Percentiles rank a stretch among this genome's conserved stretches.
Evolutionary conservation across 2,329 filamentous ascomycete species (phyloP).

Genomic region (Penicillium sp.): DNA sequence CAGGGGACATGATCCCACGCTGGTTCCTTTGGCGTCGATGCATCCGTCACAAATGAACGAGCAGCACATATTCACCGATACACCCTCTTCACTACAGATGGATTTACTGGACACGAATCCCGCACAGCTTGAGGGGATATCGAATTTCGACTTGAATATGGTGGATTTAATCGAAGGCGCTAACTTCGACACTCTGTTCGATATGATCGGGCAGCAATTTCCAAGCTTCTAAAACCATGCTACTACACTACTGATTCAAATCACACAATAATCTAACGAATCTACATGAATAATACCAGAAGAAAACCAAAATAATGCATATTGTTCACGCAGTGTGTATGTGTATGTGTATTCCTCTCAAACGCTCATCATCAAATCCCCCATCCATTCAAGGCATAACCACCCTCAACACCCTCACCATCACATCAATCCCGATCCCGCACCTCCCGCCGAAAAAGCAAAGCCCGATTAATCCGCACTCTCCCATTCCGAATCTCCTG

Average conservation of each 20-base stretch:
- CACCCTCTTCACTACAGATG: slow-evolving; percentile 4
- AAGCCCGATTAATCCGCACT: background rate
- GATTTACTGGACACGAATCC: slow-evolving; percentile 10
- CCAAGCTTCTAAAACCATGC: slow-evolving; percentile 26
- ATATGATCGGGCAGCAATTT: slow-evolving; percentile 35
- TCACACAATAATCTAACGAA: background rate
- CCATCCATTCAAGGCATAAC: background rate
- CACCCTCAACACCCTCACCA: background rate
- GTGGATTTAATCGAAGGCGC: slow-evolving; percentile 35
- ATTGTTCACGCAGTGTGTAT: background rate
- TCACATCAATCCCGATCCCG: background rate
- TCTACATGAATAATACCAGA: background rate
- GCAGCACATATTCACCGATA: background rate
- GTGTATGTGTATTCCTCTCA: background rate
- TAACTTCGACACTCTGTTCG: slow-evolving; percentile 35
- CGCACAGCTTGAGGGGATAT: slow-evolving; percentile 13
- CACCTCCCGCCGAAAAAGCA: background rate
- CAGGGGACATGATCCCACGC: background rate
- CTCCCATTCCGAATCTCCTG: slow-evolving; percentile 9
- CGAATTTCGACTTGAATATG: slow-evolving; percentile 34
- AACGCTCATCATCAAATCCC: background rate
- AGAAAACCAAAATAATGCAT: background rate
- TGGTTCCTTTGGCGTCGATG: background rate
- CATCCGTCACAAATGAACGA: background rate
- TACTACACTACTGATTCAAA: background rate